These are phyloP conservation scores for Teratosphaeria epicoccoides DNA, from an alignment of 2,329 filamentous ascomycete species.

Conservation along the genomic window DNA sequence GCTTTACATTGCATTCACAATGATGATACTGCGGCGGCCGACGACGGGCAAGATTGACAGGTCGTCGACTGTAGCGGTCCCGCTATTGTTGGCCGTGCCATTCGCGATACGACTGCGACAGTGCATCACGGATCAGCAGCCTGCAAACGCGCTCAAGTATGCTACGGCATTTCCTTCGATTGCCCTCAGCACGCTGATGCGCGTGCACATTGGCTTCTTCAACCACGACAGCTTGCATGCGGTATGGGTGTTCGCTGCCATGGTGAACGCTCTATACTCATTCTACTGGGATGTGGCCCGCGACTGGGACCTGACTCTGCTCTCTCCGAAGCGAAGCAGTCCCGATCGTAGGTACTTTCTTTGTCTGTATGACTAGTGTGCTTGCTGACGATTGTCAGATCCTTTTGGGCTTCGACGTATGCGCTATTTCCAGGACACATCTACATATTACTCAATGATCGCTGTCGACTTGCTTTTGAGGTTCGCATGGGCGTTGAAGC, in stretches of 20 bases:
- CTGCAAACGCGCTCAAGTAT: slow-evolving; percentile 93
- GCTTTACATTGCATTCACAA: slow-evolving; percentile 78
- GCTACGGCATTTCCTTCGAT: slow-evolving; percentile 89
- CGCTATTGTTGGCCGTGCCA: slow-evolving; percentile 72
- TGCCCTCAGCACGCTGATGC: slow-evolving; percentile 39
- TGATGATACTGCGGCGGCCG: slow-evolving; percentile 55
- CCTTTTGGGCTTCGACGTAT: slow-evolving; percentile 70
- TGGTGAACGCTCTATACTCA: slow-evolving; percentile 82
- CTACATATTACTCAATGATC: slow-evolving; percentile 75
- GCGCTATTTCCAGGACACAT: slow-evolving; percentile 59
- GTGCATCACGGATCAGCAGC: slow-evolving; percentile 73
- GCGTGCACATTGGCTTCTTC: slow-evolving; percentile 3
- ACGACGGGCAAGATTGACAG: slow-evolving; percentile 59
- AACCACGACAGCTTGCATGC: background rate
- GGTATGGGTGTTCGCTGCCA: slow-evolving; percentile 17
- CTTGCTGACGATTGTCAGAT: slow-evolving; percentile 25
- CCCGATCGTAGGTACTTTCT: slow-evolving; percentile 1
- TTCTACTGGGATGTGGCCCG: slow-evolving; percentile 97
- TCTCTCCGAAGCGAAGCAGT: slow-evolving; percentile 37
- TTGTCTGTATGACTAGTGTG: background rate
- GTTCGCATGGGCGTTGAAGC: slow-evolving; percentile 84
- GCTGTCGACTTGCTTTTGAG: slow-evolving; percentile 67
- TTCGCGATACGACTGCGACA: slow-evolving; percentile 81
- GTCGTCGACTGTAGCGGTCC: slow-evolving; percentile 80
- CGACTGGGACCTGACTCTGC: slow-evolving; percentile 90